phyloP scores from a whole-genome alignment of 371 early-diverging fungal genomes.

The Cokeromyces recurvatus region DNA sequence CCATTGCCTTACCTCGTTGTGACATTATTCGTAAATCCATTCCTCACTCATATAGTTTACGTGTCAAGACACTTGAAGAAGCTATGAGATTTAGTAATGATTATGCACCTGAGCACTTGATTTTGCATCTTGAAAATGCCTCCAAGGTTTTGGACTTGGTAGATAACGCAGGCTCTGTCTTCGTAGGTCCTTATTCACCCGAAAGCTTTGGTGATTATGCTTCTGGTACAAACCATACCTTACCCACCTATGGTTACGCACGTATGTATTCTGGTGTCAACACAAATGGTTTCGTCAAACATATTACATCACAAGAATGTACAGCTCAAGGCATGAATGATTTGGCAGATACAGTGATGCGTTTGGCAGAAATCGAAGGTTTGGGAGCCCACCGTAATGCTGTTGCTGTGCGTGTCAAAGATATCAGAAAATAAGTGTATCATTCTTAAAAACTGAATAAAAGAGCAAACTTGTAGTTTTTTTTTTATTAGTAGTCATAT shows the following conservation, averaged over 20 bases:
- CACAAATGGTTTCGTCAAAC: constrained; percentile 91
- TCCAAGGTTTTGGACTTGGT: constrained; percentile 59
- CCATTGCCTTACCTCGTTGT: constrained; percentile 78
- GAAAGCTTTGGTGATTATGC: constrained; percentile 99
- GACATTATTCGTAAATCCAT: constrained; percentile 87
- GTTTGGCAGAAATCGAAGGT: constrained; percentile 91
- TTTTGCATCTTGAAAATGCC: constrained; percentile 84
- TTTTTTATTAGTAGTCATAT: too few species aligned
- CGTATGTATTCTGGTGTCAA: constrained; percentile 97
- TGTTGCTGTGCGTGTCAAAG: constrained; percentile 83
- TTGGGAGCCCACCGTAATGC: constrained; percentile 96
- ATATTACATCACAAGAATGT: constrained; percentile 90
- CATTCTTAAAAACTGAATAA: too few species aligned
- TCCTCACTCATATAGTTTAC: constrained; percentile 75
- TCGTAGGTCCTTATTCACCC: constrained; percentile 94
- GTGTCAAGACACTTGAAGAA: constrained; percentile 64
- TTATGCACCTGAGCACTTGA: constrained; percentile 97
- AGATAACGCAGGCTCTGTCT: constrained; percentile 92
- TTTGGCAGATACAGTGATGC: constrained; percentile 87
- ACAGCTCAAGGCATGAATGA: constrained; percentile 84
- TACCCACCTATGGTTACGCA: constrained; percentile 97
- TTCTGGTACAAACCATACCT: constrained; percentile 98
- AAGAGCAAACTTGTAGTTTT: too few species aligned
- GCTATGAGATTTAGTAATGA: constrained; percentile 89
- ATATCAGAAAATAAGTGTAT: too few species aligned